phyloP scores from a whole-genome alignment of 495 filamentous ascomycete species.

The Hyaloscypha hepaticicola region DNA sequence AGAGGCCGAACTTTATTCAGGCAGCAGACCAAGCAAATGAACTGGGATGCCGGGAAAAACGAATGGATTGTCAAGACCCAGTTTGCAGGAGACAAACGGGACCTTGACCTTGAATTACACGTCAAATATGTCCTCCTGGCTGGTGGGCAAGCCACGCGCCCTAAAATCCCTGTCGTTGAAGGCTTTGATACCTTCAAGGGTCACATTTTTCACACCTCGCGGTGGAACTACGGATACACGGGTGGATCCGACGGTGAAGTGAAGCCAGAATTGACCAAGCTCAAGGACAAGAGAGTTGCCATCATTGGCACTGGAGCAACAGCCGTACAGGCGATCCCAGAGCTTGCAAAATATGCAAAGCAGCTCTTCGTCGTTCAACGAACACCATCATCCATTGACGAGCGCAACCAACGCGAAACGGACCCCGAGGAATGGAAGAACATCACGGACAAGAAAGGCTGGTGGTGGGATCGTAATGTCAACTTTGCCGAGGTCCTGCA shows the following conservation, averaged over 20 bases:
- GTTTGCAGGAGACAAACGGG: background rate
- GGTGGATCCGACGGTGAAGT: conserved; percentile 51
- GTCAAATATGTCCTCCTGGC: conserved; percentile 10
- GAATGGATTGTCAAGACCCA: conserved; percentile 9
- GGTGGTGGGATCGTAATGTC: conserved; percentile 41
- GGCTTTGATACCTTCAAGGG: conserved; percentile 48
- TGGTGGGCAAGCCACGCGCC: conserved; percentile 23
- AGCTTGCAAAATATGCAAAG: conserved; percentile 49
- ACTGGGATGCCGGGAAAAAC: conserved; percentile 40
- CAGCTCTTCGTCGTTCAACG: conserved; percentile 57
- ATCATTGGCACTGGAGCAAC: conserved; percentile 58
- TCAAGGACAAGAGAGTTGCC: conserved; percentile 51
- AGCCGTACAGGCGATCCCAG: conserved; percentile 51
- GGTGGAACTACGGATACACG: conserved; percentile 54
- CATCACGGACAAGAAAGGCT: conserved; percentile 41
- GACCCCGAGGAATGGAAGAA: conserved; percentile 45
- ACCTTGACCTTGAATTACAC: conserved; percentile 1
- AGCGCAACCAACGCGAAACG: conserved; percentile 47
- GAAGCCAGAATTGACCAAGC: conserved; percentile 36
- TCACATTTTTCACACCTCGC: conserved; percentile 50
- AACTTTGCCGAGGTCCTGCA: conserved; percentile 36
- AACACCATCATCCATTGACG: conserved; percentile 51
- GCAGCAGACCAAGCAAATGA: conserved; percentile 34
- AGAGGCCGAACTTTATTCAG: conserved; percentile 48
- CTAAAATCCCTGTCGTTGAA: conserved; percentile 45